Percentiles rank a stretch among this genome's conserved stretches.
These are phyloP conservation scores for Sphaerostilbella broomeana DNA, from an alignment of 2,329 filamentous ascomycete genomes.

Conservation along the genomic window DNA sequence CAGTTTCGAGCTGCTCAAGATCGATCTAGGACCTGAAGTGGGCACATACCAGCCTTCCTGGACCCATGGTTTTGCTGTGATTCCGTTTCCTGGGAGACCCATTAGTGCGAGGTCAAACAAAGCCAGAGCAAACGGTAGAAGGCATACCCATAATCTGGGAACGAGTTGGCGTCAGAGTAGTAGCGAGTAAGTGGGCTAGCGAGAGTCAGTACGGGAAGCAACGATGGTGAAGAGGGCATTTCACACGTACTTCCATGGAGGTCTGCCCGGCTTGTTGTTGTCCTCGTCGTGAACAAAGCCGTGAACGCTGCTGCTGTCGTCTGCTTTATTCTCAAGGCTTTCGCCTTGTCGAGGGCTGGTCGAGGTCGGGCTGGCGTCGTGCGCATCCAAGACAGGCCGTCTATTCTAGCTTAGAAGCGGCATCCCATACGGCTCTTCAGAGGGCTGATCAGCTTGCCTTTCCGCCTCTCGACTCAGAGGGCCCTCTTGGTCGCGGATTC, in stretches of 20 bases:
- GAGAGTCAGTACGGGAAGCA: conserved; percentile 7
- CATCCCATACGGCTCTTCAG: neutral
- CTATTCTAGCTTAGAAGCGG: neutral
- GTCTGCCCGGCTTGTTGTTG: conserved; percentile 17
- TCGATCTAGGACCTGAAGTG: neutral
- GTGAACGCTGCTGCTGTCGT: conserved; percentile 6
- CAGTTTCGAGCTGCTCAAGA: neutral
- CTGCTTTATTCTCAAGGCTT: conserved; percentile 25
- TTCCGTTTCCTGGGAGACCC: conserved; percentile 19
- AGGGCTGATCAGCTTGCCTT: conserved; percentile 4
- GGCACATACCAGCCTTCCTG: conserved; percentile 21
- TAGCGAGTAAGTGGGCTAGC: conserved; percentile 30
- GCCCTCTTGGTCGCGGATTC: neutral
- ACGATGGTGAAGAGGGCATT: neutral
- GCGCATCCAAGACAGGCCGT: conserved; percentile 4
- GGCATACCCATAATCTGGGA: conserved; percentile 38
- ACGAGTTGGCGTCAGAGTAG: conserved; percentile 30
- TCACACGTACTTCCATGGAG: conserved; percentile 27
- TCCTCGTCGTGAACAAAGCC: no score
- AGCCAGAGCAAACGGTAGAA: conserved; percentile 7
- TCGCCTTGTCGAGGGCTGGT: conserved; percentile 3
- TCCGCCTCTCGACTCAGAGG: conserved; percentile 6
- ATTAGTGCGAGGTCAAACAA: conserved; percentile 18
- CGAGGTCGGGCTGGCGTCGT: conserved; percentile 7
- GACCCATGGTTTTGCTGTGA: conserved; percentile 16